These are phyloP conservation scores for Fraxinus anomala DNA, from an alignment of 257 asterid genomes.

Conservation along the genomic window DNA sequence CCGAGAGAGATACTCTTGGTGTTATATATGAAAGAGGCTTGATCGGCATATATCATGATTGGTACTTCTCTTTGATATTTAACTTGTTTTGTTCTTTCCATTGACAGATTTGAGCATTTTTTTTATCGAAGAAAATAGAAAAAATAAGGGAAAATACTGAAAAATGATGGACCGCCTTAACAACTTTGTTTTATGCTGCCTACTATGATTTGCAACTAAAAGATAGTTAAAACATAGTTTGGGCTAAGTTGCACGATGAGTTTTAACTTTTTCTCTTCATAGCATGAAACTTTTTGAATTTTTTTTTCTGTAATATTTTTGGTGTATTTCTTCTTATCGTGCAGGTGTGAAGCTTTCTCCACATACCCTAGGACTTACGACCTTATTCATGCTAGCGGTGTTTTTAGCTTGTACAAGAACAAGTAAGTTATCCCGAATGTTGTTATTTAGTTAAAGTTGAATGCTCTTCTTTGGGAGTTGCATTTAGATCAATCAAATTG, in stretches of 20 bases:
- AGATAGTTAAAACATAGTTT: no score
- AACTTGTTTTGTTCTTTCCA: no score
- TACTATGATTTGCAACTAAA: no score
- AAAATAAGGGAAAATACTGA: no score
- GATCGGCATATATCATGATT: conserved; percentile 50
- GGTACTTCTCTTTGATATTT: conserved; percentile 29
- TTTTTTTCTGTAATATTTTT: not conserved
- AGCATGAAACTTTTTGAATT: not conserved
- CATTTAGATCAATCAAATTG: not conserved
- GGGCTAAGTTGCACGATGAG: not conserved
- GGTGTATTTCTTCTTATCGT: not conserved
- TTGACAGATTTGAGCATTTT: no score
- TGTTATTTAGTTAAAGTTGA: not conserved
- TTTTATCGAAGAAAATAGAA: no score
- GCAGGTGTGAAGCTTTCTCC: conserved; percentile 55
- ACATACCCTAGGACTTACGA: conserved; percentile 51
- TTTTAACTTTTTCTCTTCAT: not conserved
- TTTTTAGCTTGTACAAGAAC: conserved; percentile 46
- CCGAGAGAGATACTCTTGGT: conserved; percentile 44
- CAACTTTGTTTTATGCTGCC: no score
- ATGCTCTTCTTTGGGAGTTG: not conserved
- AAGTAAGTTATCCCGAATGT: conserved; percentile 31
- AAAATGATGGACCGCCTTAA: no score
- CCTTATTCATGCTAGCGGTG: conserved; percentile 44
- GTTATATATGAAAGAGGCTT: conserved; percentile 47